A percentile compares a stretch with the other conserved stretches of the same genome.
phyloP scores from a whole-genome alignment of 495 filamentous ascomycete species.

The Cercophora newfieldiana region DNA sequence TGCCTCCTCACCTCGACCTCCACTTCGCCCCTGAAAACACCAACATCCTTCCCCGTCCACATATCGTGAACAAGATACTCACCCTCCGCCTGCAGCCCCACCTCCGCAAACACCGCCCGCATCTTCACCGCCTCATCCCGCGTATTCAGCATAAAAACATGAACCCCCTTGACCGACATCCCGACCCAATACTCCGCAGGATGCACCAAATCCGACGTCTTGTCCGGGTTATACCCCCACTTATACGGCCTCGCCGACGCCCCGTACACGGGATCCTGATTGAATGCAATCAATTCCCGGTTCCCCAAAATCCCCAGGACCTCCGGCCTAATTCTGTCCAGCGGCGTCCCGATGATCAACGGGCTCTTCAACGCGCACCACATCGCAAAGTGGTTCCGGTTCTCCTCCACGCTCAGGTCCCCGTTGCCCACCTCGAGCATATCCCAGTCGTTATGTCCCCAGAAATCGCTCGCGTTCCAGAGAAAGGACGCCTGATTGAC shows the following conservation, averaged over 20 bases:
- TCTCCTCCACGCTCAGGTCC: conserved; percentile 49
- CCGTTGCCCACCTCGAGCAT: conserved; percentile 72
- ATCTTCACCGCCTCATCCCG: conserved; percentile 38
- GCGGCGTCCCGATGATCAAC: conserved; percentile 33
- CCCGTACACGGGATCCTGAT: conserved; percentile 35
- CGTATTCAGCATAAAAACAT: conserved; percentile 57
- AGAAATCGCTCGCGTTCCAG: conserved; percentile 46
- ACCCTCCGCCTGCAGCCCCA: conserved; percentile 20
- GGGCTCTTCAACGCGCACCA: conserved; percentile 31
- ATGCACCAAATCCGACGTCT: conserved; percentile 56
- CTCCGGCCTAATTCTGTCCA: not conserved
- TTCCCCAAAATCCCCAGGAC: not conserved
- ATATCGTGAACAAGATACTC: conserved; percentile 18
- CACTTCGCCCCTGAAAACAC: not conserved
- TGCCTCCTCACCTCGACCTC: conserved; percentile 6
- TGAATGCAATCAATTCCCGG: not conserved
- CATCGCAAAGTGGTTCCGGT: conserved; percentile 41
- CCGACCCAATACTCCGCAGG: conserved; percentile 67
- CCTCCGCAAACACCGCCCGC: conserved; percentile 49
- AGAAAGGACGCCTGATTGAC: conserved; percentile 34
- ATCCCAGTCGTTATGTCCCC: conserved; percentile 61
- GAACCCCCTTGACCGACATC: conserved; percentile 39
- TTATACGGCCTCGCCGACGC: conserved; percentile 61
- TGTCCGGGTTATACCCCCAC: conserved; percentile 61
- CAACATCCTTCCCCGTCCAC: conserved; percentile 20